phyloP scores from a whole-genome alignment of 345 rosid genomes.

The Syzygium grande region DNA sequence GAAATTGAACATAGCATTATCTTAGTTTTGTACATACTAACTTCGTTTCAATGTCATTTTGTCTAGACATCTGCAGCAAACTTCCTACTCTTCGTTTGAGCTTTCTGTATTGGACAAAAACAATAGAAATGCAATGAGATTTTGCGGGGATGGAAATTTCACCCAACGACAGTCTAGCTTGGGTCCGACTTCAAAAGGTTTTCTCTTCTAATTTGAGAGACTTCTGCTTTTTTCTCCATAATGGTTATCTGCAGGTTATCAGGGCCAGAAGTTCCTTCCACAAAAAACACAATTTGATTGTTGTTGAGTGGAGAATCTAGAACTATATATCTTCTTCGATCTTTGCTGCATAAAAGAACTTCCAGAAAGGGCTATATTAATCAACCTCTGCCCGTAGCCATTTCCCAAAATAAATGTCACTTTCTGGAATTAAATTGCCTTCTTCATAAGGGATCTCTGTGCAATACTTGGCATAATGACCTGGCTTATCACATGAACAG shows the following conservation, averaged over 20 bases:
- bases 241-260: neutral
- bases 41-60: neutral
- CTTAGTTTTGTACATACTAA: neutral
- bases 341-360: neutral
- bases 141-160: neutral
- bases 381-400: neutral
- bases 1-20: neutral
- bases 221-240: neutral
- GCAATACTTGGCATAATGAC: neutral
- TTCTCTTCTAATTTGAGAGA: neutral
- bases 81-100: neutral
- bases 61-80: neutral
- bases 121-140: neutral
- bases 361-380: too few relatives aligned
- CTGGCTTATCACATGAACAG: neutral
- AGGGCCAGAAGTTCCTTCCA: neutral
- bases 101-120: neutral
- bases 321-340: neutral
- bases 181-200: neutral
- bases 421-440: neutral
- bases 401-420: neutral
- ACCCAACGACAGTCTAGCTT: neutral
- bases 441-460: neutral
- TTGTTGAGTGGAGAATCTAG: rapidly evolving
- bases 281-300: neutral